Conservation (phyloP, 225 moss, liverwort and hornwort genomes). For the Straminergon stramineum region DNA sequence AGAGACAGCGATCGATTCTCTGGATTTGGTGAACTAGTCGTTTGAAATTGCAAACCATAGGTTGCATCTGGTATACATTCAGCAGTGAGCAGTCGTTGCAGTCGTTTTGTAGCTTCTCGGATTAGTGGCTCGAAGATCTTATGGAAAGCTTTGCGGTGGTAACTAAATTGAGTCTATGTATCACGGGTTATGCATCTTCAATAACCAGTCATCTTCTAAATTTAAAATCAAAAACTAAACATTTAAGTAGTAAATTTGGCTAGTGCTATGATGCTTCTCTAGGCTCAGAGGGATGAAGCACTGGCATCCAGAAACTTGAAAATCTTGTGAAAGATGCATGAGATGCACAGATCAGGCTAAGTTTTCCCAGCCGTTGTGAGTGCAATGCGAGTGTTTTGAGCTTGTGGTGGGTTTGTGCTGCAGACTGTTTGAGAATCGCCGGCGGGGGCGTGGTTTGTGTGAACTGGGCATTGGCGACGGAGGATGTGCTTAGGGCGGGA, state of each 20-base stretch:
- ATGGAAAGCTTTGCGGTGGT: not conserved
- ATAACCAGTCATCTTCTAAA: not conserved
- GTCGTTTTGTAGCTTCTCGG: not conserved
- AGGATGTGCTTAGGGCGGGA: not conserved
- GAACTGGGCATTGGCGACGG: not conserved
- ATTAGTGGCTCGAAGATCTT: not conserved
- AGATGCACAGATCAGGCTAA: not conserved
- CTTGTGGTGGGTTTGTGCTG: not conserved
- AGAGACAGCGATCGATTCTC: not conserved
- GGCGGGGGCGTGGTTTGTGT: not conserved
- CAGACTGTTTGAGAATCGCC: not conserved
- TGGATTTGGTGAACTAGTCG: not conserved
- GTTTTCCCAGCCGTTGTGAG: not conserved
- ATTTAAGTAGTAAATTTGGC: not conserved
- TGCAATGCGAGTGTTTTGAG: not conserved
- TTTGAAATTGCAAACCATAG: not conserved
- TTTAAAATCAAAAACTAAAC: not conserved
- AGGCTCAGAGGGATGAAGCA: not conserved
- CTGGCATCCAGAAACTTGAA: not conserved
- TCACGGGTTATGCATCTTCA: not conserved
- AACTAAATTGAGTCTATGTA: not conserved
- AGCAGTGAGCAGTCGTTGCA: not conserved
- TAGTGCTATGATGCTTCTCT: not conserved
- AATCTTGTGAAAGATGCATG: not conserved
- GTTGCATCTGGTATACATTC: not conserved